These are phyloP conservation scores for Vitis riparia DNA, from an alignment of 164 flowering plant genomes.

Conservation along the genomic window DNA sequence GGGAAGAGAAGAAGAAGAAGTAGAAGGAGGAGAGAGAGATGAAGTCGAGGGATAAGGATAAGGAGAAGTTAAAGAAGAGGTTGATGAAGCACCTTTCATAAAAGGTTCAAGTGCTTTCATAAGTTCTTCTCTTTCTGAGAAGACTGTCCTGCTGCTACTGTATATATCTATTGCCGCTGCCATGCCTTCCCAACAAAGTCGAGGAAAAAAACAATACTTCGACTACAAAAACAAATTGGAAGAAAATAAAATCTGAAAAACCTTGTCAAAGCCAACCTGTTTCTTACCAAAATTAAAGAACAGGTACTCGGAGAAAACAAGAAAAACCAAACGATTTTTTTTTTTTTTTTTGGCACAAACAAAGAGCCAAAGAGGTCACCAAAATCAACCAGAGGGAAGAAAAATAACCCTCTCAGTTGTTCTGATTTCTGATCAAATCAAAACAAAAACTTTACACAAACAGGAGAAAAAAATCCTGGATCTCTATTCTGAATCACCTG, in stretches of 20 bases:
- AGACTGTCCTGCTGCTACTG: slow-evolving; percentile 21
- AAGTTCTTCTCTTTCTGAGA: slow-evolving; percentile 44
- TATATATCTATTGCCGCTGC: slow-evolving; percentile 49
- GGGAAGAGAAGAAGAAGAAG: slow-evolving; percentile 4
- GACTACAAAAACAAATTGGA: neutral
- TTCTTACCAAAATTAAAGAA: slow-evolving; percentile 27
- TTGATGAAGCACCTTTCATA: slow-evolving; percentile 44
- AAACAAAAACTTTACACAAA: neutral
- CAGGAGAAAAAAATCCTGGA: slow-evolving; percentile 15
- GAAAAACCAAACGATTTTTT: neutral
- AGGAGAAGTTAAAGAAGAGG: slow-evolving; percentile 13
- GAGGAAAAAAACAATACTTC: neutral
- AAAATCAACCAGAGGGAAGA: slow-evolving; percentile 16
- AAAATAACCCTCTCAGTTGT: slow-evolving; percentile 28
- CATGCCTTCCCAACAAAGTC: slow-evolving; percentile 22
- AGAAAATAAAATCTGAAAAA: neutral
- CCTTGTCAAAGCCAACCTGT: slow-evolving; percentile 11
- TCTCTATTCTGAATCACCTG: slow-evolving; percentile 31
- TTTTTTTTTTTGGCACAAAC: neutral
- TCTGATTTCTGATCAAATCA: slow-evolving; percentile 4
- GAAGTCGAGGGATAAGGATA: slow-evolving; percentile 6
- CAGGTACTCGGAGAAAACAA: slow-evolving; percentile 14
- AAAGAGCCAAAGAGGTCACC: neutral
- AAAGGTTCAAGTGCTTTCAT: slow-evolving; percentile 65
- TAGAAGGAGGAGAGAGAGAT: slow-evolving; percentile 13